Evolutionary conservation across 106 monocot species (phyloP).

Genomic region (Narthecium ossifragum): DNA sequence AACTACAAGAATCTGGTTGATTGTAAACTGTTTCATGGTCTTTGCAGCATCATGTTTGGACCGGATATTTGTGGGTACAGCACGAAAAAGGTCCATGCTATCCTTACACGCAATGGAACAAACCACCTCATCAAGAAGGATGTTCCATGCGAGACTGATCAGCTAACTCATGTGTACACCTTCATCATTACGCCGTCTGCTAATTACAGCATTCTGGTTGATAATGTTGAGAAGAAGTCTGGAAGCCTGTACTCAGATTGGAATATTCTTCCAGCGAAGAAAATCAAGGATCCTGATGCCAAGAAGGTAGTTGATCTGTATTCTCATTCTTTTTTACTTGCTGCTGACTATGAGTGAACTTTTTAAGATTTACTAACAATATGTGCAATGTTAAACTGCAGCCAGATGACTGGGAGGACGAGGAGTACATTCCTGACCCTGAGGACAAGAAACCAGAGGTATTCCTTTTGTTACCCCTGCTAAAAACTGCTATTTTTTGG

Average conservation of each 20-base stretch:
- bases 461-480: not conserved
- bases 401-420: constrained; percentile 81
- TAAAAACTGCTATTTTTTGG: not conserved
- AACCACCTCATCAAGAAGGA: constrained; percentile 55
- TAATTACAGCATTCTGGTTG: constrained; percentile 53
- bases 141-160: constrained; percentile 43
- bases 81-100: constrained; percentile 45
- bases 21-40: no score
- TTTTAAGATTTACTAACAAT: not conserved
- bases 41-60: constrained; percentile 50
- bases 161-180: constrained; percentile 57
- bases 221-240: constrained; percentile 45
- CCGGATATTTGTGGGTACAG: constrained; percentile 45
- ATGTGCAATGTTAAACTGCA: constrained; percentile 6
- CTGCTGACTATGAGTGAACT: not conserved
- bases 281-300: constrained; percentile 66
- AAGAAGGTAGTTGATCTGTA: constrained; percentile 38
- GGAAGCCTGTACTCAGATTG: constrained; percentile 48
- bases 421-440: constrained; percentile 54
- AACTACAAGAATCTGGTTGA: no score
- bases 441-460: constrained; percentile 72
- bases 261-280: constrained; percentile 51
- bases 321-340: not conserved
- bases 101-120: constrained; percentile 40
- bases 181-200: constrained; percentile 41